Evolutionary conservation across 768 basidiomycete genomes (phyloP).

Genomic region (Pisolithus marmoratus): DNA sequence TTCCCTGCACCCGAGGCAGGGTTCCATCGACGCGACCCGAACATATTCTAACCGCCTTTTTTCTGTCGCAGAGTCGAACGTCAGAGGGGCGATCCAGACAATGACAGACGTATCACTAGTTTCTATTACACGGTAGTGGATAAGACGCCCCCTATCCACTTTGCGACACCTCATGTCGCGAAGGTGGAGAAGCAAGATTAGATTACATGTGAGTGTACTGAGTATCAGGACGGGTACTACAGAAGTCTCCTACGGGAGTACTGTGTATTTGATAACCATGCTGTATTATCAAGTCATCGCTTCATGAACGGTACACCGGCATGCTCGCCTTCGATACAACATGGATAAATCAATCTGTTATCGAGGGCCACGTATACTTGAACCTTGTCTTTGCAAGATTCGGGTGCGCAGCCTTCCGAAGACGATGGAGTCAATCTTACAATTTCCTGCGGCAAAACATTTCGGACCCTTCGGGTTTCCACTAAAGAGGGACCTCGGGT

Average conservation of each 20-base stretch:
- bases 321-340: conserved; percentile 18
- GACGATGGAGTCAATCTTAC: conserved; percentile 29
- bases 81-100: conserved; percentile 12
- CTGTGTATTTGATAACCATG: no score
- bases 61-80: no score
- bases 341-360: conserved; percentile 12
- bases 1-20: neutral
- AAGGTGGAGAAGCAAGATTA: conserved; percentile 1
- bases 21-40: conserved; percentile 21
- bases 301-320: conserved; percentile 12
- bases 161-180: conserved; percentile 13
- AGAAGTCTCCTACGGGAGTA: no score
- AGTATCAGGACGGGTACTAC: neutral
- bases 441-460: conserved; percentile 28
- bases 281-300: conserved; percentile 1
- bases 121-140: conserved; percentile 31
- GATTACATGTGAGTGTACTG: neutral
- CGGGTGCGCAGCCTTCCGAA: conserved; percentile 38
- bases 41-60: neutral
- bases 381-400: conserved; percentile 35
- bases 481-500: conserved; percentile 35
- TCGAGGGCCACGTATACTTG: conserved; percentile 24
- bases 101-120: conserved; percentile 27
- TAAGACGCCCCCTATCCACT: conserved; percentile 28
- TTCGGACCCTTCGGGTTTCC: conserved; percentile 33